Base-by-base conservation (phyloP, 805 yeast species). In the Danielia oregonensis region DNA sequence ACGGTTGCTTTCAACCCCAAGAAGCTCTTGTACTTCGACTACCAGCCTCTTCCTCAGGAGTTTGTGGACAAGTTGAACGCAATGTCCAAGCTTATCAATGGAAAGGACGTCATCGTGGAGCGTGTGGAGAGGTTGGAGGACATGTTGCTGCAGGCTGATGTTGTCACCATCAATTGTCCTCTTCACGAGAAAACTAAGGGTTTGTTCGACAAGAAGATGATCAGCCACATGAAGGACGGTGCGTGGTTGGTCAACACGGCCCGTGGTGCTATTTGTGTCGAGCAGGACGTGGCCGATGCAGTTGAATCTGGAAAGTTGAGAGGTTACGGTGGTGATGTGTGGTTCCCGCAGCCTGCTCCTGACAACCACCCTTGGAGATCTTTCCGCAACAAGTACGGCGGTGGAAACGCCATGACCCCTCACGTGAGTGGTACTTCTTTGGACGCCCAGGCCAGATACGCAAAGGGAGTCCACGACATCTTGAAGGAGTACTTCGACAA, bases 271-370 rank as follows among this genome's bases (percentile, higher is more conserved):
- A 84, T 84, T 48, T 73, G 83, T 55, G 78, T 72, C 37, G 81
- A 76, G 31, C 71, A 82, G 52, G 93, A 79, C 48, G 83, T 84
- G 43, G 88, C 86, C 0, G 88, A 70, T 10, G 91, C 91, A 1
- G 73, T 84, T 25, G 54, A 68, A 35, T 62, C 76, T 24, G 93
- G 93, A 32, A 80, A 79, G 48, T 56, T 84, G 32, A 68, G 81
- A 50, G 91, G 89, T 33, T 84, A 83, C 55, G 93, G 89, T 51
- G 93, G 91, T 48, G 93, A 84, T 59, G 93, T 84, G 33, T 83
- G 91, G 87, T 73, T 52, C 66, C 82, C 81, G n/a, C 94, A 84
- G 61, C 94, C 94, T 27, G 85, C 91, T 17, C 87, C 88, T 44
- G 63, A 66, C 35, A 72, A 71, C 57, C 88, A 82, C 54, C 88